Conservation (phyloP, 2,329 filamentous ascomycete genomes). For the Alternaria infectoria region DNA sequence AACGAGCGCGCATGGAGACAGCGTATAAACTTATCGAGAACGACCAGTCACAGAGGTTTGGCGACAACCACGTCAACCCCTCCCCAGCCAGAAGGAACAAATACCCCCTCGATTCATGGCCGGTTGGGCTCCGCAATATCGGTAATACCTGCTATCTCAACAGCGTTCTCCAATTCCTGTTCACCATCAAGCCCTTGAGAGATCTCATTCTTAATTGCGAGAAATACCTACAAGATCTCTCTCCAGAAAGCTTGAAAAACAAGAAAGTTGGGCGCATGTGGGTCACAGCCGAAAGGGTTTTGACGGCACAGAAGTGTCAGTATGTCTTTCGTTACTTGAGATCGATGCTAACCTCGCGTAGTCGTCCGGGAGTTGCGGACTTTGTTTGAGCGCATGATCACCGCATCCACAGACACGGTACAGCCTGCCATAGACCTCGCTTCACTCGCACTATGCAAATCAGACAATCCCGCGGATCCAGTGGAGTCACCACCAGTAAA, state of each 20-base stretch:
- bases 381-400: constrained; percentile 75
- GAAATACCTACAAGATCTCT: constrained; percentile 70
- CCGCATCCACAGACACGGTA: constrained; percentile 66
- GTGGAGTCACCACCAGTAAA: constrained; percentile 53
- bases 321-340: constrained; percentile 49
- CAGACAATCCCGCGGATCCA: constrained; percentile 49
- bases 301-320: constrained; percentile 75
- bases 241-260: constrained; percentile 65
- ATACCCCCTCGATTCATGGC: constrained; percentile 61
- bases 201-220: constrained; percentile 81
- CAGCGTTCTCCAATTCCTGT: constrained; percentile 93
- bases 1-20: constrained; percentile 53
- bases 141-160: constrained; percentile 99
- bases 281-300: constrained; percentile 64
- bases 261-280: constrained; percentile 79
- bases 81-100: constrained; percentile 26
- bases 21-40: constrained; percentile 55
- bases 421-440: constrained; percentile 79
- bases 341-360: constrained; percentile 46
- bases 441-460: constrained; percentile 74
- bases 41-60: constrained; percentile 35
- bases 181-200: constrained; percentile 81
- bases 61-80: constrained; percentile 16
- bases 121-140: constrained; percentile 89
- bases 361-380: constrained; percentile 75